phyloP scores from a whole-genome alignment of 768 basidiomycete species.

The Collybiopsis confluens region DNA sequence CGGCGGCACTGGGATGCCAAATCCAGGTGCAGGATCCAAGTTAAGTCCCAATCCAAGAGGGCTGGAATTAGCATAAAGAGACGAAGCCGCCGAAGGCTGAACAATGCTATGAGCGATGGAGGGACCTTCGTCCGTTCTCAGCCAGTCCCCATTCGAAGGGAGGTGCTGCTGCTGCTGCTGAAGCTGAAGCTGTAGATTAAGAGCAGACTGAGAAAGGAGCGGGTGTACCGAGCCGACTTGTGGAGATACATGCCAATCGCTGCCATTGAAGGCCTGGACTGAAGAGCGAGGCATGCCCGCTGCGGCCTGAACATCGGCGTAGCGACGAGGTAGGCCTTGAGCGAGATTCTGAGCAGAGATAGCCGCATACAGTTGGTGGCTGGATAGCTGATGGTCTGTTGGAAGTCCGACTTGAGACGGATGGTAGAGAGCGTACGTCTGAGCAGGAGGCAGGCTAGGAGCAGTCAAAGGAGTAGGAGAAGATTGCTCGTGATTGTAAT shows the following conservation, averaged over 20 bases:
- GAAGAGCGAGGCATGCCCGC: background rate
- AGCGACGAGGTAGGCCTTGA: background rate
- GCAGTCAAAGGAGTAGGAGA: conserved; percentile 9
- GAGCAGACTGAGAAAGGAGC: conserved; percentile 2
- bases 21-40: conserved; percentile 1
- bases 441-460: conserved; percentile 11
- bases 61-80: background rate
- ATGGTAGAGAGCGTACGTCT: conserved; percentile 7
- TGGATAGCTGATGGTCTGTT: background rate
- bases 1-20: background rate
- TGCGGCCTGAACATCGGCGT: conserved; percentile 1
- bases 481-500: conserved; percentile 16
- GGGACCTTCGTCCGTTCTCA: conserved; percentile 12
- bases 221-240: background rate
- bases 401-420: conserved; percentile 5
- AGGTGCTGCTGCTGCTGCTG: conserved; percentile 3
- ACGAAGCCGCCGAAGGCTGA: background rate
- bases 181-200: conserved; percentile 2
- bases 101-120: background rate
- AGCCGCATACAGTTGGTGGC: conserved; percentile 7
- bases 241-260: conserved; percentile 5
- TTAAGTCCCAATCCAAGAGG: conserved; percentile 8
- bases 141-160: conserved; percentile 11
- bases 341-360: background rate
- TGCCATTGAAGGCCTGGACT: too few species aligned